These are phyloP conservation scores for Xylaria sp. DNA, from an alignment of 2,329 filamentous ascomycete genomes.

Conservation along the genomic window DNA sequence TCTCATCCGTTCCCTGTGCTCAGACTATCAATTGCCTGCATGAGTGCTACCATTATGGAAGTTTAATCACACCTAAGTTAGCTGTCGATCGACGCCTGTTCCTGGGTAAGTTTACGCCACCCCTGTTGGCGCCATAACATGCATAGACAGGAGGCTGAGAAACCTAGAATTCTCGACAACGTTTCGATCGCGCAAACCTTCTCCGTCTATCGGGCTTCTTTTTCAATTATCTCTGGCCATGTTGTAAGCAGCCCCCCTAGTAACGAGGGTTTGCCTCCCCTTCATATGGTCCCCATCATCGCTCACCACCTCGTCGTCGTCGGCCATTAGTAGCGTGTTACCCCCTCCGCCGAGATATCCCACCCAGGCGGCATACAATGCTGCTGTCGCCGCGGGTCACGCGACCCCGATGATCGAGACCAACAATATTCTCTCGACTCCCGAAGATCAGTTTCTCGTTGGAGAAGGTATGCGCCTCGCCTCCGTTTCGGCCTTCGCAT, in stretches of 20 bases:
- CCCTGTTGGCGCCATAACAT: conserved; percentile 2
- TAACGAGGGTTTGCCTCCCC: conserved; percentile 6
- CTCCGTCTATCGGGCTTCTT: not conserved
- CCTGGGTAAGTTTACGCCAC: conserved; percentile 4
- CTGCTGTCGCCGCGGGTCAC: conserved; percentile 74
- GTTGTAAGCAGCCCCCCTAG: conserved; percentile 44
- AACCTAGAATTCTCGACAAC: not conserved
- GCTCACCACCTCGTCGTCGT: conserved; percentile 33
- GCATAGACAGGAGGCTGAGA: conserved; percentile 3
- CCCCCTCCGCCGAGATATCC: conserved; percentile 89
- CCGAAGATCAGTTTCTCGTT: conserved; percentile 89
- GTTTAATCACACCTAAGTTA: not conserved
- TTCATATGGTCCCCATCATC: not conserved
- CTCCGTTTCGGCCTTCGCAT: not conserved
- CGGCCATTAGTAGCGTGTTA: conserved; percentile 70
- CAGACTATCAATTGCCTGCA: not conserved
- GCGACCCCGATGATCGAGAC: conserved; percentile 87
- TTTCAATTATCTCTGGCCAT: conserved; percentile 36
- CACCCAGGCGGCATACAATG: conserved; percentile 76
- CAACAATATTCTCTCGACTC: conserved; percentile 86
- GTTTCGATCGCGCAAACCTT: not conserved
- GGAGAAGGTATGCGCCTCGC: conserved; percentile 76
- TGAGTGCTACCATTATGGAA: not conserved
- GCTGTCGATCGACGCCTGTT: conserved; percentile 1
- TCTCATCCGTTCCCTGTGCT: not conserved